Conservation (phyloP, 441 rosid genomes). For the Populus tomentosa region DNA sequence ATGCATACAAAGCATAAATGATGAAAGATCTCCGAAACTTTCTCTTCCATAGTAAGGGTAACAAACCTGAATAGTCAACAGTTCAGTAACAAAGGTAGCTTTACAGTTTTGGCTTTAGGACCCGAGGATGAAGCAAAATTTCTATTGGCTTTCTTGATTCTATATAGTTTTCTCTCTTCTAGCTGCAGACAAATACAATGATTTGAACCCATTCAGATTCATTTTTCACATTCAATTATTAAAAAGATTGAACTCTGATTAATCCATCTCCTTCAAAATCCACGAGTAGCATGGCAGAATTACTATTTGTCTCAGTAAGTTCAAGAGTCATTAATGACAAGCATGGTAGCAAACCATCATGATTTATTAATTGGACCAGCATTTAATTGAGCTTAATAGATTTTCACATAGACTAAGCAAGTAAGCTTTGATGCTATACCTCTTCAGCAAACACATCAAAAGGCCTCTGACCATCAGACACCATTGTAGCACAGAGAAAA, state of each 20-base stretch:
- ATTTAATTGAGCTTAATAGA: not conserved
- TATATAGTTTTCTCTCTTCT: not conserved
- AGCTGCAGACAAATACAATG: not conserved
- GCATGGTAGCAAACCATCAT: not conserved
- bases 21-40: not conserved
- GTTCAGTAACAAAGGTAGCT: not conserved
- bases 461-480: conserved; percentile 76
- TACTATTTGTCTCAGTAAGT: not conserved
- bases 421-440: conserved; percentile 36
- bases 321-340: not conserved
- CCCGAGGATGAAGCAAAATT: not conserved
- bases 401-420: not conserved
- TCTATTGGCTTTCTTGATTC: not conserved
- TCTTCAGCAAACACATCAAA: conserved; percentile 94
- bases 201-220: not conserved
- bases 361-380: not conserved
- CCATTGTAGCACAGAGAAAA: conserved; percentile 87
- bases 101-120: not conserved
- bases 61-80: not conserved
- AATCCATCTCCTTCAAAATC: not conserved
- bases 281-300: not conserved
- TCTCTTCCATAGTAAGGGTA: not conserved
- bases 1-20: not conserved
- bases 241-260: not conserved
- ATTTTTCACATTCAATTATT: not conserved